Percentiles rank a stretch among this genome's conserved stretches.
Conservation (phyloP, 208 protist species). For the Phytomonas francai region DNA sequence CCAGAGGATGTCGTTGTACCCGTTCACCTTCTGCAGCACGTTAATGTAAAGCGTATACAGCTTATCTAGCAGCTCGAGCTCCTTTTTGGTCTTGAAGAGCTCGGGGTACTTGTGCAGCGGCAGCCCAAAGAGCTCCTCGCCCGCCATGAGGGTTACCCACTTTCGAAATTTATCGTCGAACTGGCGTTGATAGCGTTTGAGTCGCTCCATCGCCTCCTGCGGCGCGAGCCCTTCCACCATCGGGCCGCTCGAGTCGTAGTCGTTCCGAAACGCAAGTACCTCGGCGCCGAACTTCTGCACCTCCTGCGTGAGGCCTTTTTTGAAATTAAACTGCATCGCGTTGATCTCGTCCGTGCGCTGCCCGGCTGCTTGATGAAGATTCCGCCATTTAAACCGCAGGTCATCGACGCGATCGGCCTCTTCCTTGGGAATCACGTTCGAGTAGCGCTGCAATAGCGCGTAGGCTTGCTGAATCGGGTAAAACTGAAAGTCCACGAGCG, state of each 20-base stretch:
- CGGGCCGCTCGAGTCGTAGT: conserved; percentile 95
- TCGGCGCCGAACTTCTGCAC: conserved; percentile 92
- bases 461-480: conserved; percentile 93
- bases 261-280: conserved; percentile 90
- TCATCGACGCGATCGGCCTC: conserved; percentile 93
- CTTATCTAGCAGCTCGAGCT: conserved; percentile 92
- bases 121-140: conserved; percentile 95
- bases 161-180: conserved; percentile 94
- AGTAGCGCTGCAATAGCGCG: conserved; percentile 86
- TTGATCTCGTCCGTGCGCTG: conserved; percentile 85
- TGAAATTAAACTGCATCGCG: conserved; percentile 90
- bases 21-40: conserved; percentile 90
- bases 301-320: conserved; percentile 87
- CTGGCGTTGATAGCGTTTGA: conserved; percentile 93
- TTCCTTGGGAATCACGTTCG: conserved; percentile 91
- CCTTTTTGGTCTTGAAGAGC: conserved; percentile 88
- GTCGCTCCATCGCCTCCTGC: conserved; percentile 91
- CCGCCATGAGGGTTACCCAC: conserved; percentile 90
- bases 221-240: conserved; percentile 92
- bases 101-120: conserved; percentile 92
- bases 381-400: conserved; percentile 90
- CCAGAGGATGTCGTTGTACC: conserved; percentile 94
- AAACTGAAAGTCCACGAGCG: conserved; percentile 91
- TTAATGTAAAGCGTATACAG: conserved; percentile 94
- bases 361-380: conserved; percentile 77